Conservation (phyloP, 1,284 basidiomycete genomes). For the Trametes polyzona region DNA sequence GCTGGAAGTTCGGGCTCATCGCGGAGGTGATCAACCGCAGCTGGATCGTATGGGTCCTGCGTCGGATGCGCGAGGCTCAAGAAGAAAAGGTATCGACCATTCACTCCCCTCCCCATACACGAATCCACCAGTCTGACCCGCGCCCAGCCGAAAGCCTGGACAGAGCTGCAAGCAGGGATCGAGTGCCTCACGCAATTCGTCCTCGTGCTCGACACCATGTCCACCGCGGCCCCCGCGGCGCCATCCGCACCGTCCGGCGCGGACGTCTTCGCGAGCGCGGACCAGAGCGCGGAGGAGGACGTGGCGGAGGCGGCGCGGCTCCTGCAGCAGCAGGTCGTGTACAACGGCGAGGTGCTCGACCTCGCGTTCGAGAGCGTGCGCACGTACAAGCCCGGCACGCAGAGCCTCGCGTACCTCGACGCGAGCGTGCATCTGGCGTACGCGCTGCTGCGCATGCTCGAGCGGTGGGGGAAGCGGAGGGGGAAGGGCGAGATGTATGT, state of each 20-base stretch:
- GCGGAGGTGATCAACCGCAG: slow-evolving; percentile 84
- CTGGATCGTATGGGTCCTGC: slow-evolving; percentile 88
- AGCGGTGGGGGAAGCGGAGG: slow-evolving; percentile 80
- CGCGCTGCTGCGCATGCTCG: slow-evolving; percentile 83
- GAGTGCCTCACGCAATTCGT: slow-evolving; percentile 91
- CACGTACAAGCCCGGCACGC: slow-evolving; percentile 75
- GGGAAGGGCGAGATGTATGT: slow-evolving; percentile 72
- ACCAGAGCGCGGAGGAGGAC: slow-evolving; percentile 46
- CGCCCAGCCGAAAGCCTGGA: slow-evolving; percentile 83
- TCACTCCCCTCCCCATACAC: not conserved
- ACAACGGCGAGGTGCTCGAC: slow-evolving; percentile 92
- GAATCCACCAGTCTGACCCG: not conserved
- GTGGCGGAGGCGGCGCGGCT: slow-evolving; percentile 77
- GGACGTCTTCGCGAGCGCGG: slow-evolving; percentile 8
- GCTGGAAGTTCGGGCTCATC: slow-evolving; percentile 76
- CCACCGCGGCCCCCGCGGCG: slow-evolving; percentile 33
- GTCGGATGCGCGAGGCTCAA: slow-evolving; percentile 84
- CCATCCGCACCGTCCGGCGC: slow-evolving; percentile 6
- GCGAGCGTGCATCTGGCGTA: slow-evolving; percentile 84
- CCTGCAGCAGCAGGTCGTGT: slow-evolving; percentile 88
- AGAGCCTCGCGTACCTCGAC: slow-evolving; percentile 79
- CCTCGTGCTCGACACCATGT: slow-evolving; percentile 77
- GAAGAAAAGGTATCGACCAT: slow-evolving; percentile 76
- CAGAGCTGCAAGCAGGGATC: slow-evolving; percentile 92
- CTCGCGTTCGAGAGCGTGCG: slow-evolving; percentile 78